Evolutionary conservation across 768 basidiomycete species (phyloP), one percentile per base, ranked within the genome.

Genomic region (Podaxis rugospora): DNA sequence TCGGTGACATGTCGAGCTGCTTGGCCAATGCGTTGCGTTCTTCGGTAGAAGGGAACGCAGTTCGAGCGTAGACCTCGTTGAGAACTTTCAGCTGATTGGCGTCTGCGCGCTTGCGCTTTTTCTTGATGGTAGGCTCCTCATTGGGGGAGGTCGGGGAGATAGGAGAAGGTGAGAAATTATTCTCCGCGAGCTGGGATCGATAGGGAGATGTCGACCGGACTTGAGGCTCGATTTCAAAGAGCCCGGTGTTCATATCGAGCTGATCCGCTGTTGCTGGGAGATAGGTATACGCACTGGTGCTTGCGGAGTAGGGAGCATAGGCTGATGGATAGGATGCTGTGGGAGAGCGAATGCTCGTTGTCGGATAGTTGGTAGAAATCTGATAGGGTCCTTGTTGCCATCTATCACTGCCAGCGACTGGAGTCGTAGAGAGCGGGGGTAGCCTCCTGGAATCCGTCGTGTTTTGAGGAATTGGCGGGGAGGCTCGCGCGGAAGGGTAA

Each of bases 41-140:
- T 71, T 92, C 91, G 9, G 92, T 93, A 13, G 92, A 91, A 21
- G 92, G 92, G 67, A 93, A 93, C 16, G 92, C 90, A 2, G 92
- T 93, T 61, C 91, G 83, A 64, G 76, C 78, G 70, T 92, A 93
- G 0, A 86, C 87, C 69, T 89, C 88, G 69, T 92, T 93, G 70
- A 93, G 78, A 28, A 90, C 84, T 70, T 89, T 89, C 62, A 93
- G 77, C 66, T 93, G 92, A 42, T 81, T 80, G 13, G 89, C 87
- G 66, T 92, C 90, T 5, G 91, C 92, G 61, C 91, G 85, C 78
- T 90, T 91, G 72, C 91, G 83, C 74, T 93, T 93, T 79, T 92
- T 92, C 79, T 93, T 93, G 66, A 92, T 85, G 44, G 82, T 77
- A n/a, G 88, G 83, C 64, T 88, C 86, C 57, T 89, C 83, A 25